Base-by-base conservation (phyloP, 1,284 basidiomycete species). In the Ceratobasidium sp. region DNA sequence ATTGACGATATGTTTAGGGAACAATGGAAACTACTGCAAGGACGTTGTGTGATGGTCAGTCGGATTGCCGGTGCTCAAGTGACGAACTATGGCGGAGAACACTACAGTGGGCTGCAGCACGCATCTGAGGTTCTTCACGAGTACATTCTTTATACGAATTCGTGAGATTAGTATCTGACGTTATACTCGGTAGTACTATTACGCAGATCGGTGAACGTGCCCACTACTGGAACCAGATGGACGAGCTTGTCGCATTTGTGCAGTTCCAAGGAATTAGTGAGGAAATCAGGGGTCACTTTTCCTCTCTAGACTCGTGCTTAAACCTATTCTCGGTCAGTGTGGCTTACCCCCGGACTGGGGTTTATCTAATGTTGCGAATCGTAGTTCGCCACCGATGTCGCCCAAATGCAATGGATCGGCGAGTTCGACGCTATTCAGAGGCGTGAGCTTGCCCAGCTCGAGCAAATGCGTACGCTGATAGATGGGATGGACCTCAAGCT, bases 341-440 rank as follows among this genome's bases (percentile, higher is more conserved):
- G 26, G 17, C 2, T 23, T 2, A 3, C 23, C 20, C 46, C 23
- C 10, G 1, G 20, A 20, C 7, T 46, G 33, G 12, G 3, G 33
- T 28, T 3, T 28, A 15, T 17, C n/a, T 52, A 3, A 67, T 15
- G 12, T 2, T 23, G 33, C 17, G 15, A 3, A 40, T 28, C 33
- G 20, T n/a, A 66, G 65, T 67, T 33, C 17, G 44, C 65, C 4
- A 28, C 46, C 23, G 44, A 67, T 7, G 46, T 66, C 40, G 73
- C 73, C 20, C 73, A 66, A 17, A 44, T 40, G 17, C 73, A 75
- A 66, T 75, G 73, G 73, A 33, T 75, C n/a, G 73, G 62, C 38
- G 61, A 75, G 57, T 75, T 75, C 73, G 40, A 42, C n/a, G 62
- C 62, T n/a, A 50, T 75, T 40, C 61, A 65, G 44, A 28, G 44